Percentiles rank a stretch among this genome's conserved stretches.
These are phyloP conservation scores for Jamesozyma lodderae DNA, from an alignment of 805 yeast species.

Conservation along the genomic window DNA sequence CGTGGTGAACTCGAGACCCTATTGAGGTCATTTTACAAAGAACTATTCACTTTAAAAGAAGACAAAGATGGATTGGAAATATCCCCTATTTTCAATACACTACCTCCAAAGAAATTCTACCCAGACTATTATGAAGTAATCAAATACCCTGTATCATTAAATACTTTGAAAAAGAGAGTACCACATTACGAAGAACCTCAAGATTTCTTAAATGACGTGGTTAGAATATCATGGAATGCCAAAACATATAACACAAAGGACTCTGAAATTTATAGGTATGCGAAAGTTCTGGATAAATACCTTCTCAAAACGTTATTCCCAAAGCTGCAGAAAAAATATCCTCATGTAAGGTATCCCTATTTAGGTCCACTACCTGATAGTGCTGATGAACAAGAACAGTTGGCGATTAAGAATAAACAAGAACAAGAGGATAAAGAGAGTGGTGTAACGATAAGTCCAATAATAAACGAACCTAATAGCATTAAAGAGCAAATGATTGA, in stretches of 20 bases:
- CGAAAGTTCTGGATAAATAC: conserved; percentile 38
- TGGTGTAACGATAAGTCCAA: conserved; percentile 5
- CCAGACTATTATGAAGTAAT: conserved; percentile 77
- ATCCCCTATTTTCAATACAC: conserved; percentile 24
- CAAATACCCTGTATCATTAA: conserved; percentile 68
- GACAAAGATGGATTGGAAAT: conserved; percentile 20
- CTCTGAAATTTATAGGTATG: conserved; percentile 61
- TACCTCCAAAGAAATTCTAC: conserved; percentile 60
- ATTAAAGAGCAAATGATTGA: not conserved
- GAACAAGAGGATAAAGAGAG: conserved; percentile 3
- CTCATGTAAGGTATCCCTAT: conserved; percentile 36
- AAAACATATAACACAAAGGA: conserved; percentile 67
- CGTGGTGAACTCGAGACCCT: conserved; percentile 6
- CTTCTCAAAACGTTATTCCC: conserved; percentile 31
- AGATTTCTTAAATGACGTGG: conserved; percentile 67
- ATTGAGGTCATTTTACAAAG: conserved; percentile 8
- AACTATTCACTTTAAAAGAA: conserved; percentile 17
- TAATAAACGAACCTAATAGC: too few species aligned
- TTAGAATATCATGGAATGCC: conserved; percentile 87
- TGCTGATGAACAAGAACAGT: conserved; percentile 9
- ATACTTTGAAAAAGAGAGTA: conserved; percentile 55
- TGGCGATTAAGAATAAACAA: conserved; percentile 4
- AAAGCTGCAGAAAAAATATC: conserved; percentile 26
- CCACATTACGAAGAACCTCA: conserved; percentile 54
- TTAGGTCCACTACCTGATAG: conserved; percentile 62